A percentile compares a stretch with the other conserved stretches of the same genome.
Conservation (phyloP, 495 filamentous ascomycete species). For the Daldinia vernicosa region DNA sequence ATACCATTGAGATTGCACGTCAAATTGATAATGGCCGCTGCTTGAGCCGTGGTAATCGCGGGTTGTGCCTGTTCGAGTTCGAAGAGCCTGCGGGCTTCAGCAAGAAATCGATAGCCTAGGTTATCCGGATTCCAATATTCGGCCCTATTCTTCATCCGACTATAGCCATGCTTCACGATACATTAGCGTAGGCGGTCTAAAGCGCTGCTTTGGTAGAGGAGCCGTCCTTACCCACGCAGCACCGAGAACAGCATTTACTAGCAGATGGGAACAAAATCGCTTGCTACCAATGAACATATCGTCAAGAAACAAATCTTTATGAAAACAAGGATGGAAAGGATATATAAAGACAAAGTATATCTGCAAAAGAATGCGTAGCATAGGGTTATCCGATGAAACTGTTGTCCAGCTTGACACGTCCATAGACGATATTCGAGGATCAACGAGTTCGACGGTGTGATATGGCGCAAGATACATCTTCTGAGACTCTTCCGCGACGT, state of each 20-base stretch:
- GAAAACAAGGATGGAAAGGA: conserved; percentile 34
- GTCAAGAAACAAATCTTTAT: conserved; percentile 39
- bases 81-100: conserved; percentile 51
- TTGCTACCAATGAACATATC: conserved; percentile 31
- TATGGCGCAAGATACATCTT: conserved; percentile 38
- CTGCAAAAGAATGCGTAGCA: conserved; percentile 33
- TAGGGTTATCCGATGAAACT: conserved; percentile 33
- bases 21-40: conserved; percentile 43
- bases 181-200: conserved; percentile 2
- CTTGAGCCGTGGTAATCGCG: conserved; percentile 48
- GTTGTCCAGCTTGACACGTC: conserved; percentile 34
- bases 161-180: conserved; percentile 45
- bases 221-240: conserved; percentile 47
- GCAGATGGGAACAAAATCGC: conserved; percentile 35
- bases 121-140: conserved; percentile 51
- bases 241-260: conserved; percentile 49
- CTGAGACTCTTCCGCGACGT: conserved; percentile 11
- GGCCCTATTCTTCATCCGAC: conserved; percentile 41
- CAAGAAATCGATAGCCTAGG: conserved; percentile 51
- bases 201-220: background rate
- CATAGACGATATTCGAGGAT: conserved; percentile 33
- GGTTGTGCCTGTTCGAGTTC: conserved; percentile 46
- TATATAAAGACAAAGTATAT: conserved; percentile 41
- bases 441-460: conserved; percentile 35
- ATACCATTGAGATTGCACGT: conserved; percentile 47